These are phyloP conservation scores for Galium porrigens DNA, from an alignment of 305 asterid genomes.

Conservation along the genomic window DNA sequence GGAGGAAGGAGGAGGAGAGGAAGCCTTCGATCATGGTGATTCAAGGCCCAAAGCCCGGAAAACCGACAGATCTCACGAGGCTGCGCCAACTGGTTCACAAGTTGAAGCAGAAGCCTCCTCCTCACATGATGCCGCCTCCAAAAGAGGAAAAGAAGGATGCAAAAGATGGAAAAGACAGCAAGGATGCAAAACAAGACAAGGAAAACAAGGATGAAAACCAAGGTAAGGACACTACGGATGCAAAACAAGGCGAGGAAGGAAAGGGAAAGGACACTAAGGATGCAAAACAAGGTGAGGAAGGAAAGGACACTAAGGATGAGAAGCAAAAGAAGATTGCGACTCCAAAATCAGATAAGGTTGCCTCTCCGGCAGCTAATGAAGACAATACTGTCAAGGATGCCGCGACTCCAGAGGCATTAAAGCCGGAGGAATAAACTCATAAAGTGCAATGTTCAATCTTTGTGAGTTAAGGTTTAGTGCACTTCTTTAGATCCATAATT, in stretches of 20 bases:
- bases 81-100: constrained; percentile 66
- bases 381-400: constrained; percentile 20
- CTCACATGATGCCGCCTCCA: constrained; percentile 53
- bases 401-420: constrained; percentile 20
- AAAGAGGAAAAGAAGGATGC: constrained; percentile 20
- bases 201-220: constrained; percentile 15
- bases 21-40: constrained; percentile 51
- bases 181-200: constrained; percentile 9
- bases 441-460: neutral
- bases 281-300: neutral
- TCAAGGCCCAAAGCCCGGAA: constrained; percentile 92
- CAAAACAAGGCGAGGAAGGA: neutral
- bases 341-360: constrained; percentile 14
- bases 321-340: constrained; percentile 12
- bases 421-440: constrained; percentile 12
- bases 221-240: constrained; percentile 11
- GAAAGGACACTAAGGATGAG: neutral
- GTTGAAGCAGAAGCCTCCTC: constrained; percentile 64
- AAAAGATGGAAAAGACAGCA: constrained; percentile 14
- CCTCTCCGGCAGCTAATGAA: constrained; percentile 6
- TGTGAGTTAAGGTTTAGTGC: neutral
- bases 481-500: neutral
- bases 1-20: constrained; percentile 45
- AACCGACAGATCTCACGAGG: constrained; percentile 70
- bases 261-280: constrained; percentile 10